Evolutionary conservation across 176 grass and related monocot species (phyloP).

Genomic region (Ensete glaucum): DNA sequence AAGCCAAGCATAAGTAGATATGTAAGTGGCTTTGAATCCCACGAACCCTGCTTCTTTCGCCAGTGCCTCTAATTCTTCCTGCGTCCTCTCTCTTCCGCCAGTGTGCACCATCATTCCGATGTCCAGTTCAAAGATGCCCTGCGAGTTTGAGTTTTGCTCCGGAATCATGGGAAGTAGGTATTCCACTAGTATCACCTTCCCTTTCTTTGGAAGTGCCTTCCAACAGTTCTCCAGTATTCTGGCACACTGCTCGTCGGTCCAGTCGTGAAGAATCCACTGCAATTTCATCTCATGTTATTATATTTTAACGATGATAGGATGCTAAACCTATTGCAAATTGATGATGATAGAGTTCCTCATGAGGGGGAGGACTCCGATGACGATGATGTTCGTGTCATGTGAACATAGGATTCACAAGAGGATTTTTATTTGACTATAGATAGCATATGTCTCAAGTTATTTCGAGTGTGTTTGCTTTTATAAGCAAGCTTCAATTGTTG

Average conservation of each 20-base stretch:
- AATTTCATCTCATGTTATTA: too few relatives aligned
- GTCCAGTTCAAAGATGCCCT: not conserved
- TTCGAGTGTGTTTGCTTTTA: too few relatives aligned
- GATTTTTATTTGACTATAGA: too few relatives aligned
- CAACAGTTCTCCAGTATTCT: constrained; percentile 69
- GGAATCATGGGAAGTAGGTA: constrained; percentile 46
- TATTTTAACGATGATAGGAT: too few relatives aligned
- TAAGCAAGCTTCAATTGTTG: too few relatives aligned
- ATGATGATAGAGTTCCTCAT: too few relatives aligned
- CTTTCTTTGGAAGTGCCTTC: constrained; percentile 53
- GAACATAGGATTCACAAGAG: too few relatives aligned
- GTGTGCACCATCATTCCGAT: not conserved
- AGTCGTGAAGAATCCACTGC: constrained; percentile 90
- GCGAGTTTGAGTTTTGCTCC: not conserved
- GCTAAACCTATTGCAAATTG: too few relatives aligned
- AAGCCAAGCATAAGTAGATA: not conserved
- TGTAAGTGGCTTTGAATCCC: not conserved
- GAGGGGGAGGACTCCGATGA: too few relatives aligned
- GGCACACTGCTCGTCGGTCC: constrained; percentile 67
- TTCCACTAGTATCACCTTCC: constrained; percentile 79
- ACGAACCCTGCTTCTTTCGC: not conserved
- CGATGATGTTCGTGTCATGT: too few relatives aligned
- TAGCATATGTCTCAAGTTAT: too few relatives aligned
- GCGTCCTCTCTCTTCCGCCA: constrained; percentile 7
- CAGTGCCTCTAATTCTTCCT: constrained; percentile 9